Evolutionary conservation across 176 grass and related monocot genomes (phyloP).

Genomic region (Aegilops tauschii): DNA sequence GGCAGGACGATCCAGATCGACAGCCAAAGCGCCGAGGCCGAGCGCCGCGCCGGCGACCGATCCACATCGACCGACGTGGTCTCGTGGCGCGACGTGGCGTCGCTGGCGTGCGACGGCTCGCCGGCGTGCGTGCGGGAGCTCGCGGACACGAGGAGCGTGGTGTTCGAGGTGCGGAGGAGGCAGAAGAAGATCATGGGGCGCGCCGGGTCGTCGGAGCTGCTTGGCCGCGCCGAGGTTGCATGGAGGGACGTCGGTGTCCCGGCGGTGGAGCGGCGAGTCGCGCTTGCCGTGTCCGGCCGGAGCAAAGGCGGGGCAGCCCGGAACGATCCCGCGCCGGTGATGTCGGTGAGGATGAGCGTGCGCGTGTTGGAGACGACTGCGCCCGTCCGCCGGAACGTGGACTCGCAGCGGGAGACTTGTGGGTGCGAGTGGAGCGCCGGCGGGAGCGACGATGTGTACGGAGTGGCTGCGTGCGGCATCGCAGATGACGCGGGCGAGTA

Average conservation of each 20-base stretch:
- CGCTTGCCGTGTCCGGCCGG: neutral
- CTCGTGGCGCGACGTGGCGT: constrained; percentile 45
- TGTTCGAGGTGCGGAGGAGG: constrained; percentile 40
- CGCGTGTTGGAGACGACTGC: constrained; percentile 9
- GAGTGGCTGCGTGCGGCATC: neutral
- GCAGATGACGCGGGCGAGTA: constrained; percentile 32
- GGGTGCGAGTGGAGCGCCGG: neutral
- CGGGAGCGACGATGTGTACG: constrained; percentile 7
- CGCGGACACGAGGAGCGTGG: constrained; percentile 13
- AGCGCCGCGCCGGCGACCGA: neutral
- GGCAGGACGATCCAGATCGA: constrained; percentile 39
- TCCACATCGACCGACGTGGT: neutral
- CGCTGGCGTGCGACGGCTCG: constrained; percentile 36
- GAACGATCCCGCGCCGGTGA: neutral
- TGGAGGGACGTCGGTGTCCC: constrained; percentile 20
- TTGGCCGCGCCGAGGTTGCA: constrained; percentile 32
- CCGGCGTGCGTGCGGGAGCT: constrained; percentile 26
- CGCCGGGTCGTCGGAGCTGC: constrained; percentile 13
- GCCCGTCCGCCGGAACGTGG: neutral
- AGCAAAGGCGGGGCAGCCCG: neutral
- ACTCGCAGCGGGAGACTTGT: neutral
- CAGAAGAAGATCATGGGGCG: neutral
- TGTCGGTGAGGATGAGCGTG: constrained; percentile 34
- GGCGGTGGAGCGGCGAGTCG: constrained; percentile 4
- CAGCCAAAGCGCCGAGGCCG: neutral